A percentile compares a stretch with the other conserved stretches of the same genome.
Evolutionary conservation across 169 alveolate species (phyloP).

Genomic region (Plasmodium berghei): DNA sequence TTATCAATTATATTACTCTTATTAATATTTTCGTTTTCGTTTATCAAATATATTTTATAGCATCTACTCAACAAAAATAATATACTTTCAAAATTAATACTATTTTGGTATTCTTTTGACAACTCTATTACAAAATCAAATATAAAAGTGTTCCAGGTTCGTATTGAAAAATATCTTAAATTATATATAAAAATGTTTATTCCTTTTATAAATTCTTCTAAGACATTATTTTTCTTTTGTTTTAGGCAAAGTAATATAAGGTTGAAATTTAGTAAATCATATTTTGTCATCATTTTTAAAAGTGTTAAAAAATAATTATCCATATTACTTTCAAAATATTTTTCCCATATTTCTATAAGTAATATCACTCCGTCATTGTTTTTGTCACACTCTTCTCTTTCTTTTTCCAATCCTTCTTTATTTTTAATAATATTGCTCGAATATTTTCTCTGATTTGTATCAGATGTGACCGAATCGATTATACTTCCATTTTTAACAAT

Average conservation of each 20-base stretch:
- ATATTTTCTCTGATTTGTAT: not conserved
- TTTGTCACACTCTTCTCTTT: slow-evolving; percentile 34
- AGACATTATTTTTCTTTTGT: slow-evolving; percentile 44
- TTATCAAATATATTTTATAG: slow-evolving; percentile 41
- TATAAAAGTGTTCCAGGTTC: slow-evolving; percentile 38
- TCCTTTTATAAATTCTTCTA: slow-evolving; percentile 39
- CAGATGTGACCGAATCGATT: not conserved
- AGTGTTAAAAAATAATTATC: slow-evolving; percentile 26
- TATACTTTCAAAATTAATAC: slow-evolving; percentile 19
- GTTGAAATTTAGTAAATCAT: slow-evolving; percentile 31
- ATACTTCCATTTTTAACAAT: not conserved
- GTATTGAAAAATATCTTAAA: slow-evolving; percentile 60
- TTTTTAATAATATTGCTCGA: not conserved
- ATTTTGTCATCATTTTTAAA: slow-evolving; percentile 39
- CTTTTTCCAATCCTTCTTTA: slow-evolving; percentile 6
- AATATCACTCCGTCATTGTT: slow-evolving; percentile 49
- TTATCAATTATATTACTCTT: not conserved
- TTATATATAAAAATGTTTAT: slow-evolving; percentile 40
- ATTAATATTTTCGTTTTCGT: not conserved
- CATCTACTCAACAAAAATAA: slow-evolving; percentile 60
- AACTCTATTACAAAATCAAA: slow-evolving; percentile 53
- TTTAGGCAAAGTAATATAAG: slow-evolving; percentile 27
- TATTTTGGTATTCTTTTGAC: slow-evolving; percentile 26
- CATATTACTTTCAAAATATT: slow-evolving; percentile 18
- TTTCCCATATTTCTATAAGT: slow-evolving; percentile 24